Conservation (phyloP, 495 filamentous ascomycete species). For the Aspergillus heteromorphus region DNA sequence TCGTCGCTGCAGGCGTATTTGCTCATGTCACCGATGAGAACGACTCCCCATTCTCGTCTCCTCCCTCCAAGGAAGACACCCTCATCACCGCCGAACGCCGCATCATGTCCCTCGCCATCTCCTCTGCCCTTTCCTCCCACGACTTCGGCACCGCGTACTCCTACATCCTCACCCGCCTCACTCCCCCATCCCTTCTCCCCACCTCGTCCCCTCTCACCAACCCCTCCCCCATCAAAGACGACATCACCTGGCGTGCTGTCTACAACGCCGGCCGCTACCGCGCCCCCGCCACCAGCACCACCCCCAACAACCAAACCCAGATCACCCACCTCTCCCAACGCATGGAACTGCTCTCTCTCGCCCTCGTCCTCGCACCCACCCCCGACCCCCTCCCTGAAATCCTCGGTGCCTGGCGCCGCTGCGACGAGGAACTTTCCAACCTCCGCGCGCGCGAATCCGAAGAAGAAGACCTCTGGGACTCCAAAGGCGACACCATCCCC, state of each 20-base stretch:
- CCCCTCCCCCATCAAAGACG: slow-evolving; percentile 48
- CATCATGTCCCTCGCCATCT: slow-evolving; percentile 82
- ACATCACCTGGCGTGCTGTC: slow-evolving; percentile 88
- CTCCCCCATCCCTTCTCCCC: slow-evolving; percentile 31
- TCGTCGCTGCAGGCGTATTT: slow-evolving; percentile 65
- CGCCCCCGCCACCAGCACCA: slow-evolving; percentile 28
- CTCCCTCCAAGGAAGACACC: slow-evolving; percentile 19
- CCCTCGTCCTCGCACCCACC: slow-evolving; percentile 71
- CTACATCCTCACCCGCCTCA: slow-evolving; percentile 70
- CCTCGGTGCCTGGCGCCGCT: slow-evolving; percentile 74
- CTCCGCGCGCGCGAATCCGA: slow-evolving; percentile 65
- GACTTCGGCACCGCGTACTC: slow-evolving; percentile 98
- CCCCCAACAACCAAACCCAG: slow-evolving; percentile 29
- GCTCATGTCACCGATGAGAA: slow-evolving; percentile 18
- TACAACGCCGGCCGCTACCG: slow-evolving; percentile 81
- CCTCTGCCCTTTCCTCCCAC: slow-evolving; percentile 75
- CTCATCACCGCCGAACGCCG: slow-evolving; percentile 52
- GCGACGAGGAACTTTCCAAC: slow-evolving; percentile 76
- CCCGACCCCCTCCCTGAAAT: slow-evolving; percentile 76
- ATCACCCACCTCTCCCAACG: slow-evolving; percentile 56
- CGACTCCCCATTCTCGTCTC: slow-evolving; percentile 3
- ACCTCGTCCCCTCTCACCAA: slow-evolving; percentile 24
- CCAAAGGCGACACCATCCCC: slow-evolving; percentile 56
- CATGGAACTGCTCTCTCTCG: slow-evolving; percentile 83
- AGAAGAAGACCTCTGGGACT: slow-evolving; percentile 69